Percentiles rank a stretch among this genome's conserved stretches.
Conservation (phyloP, 2,329 filamentous ascomycete genomes). For the Colletotrichum sp. region DNA sequence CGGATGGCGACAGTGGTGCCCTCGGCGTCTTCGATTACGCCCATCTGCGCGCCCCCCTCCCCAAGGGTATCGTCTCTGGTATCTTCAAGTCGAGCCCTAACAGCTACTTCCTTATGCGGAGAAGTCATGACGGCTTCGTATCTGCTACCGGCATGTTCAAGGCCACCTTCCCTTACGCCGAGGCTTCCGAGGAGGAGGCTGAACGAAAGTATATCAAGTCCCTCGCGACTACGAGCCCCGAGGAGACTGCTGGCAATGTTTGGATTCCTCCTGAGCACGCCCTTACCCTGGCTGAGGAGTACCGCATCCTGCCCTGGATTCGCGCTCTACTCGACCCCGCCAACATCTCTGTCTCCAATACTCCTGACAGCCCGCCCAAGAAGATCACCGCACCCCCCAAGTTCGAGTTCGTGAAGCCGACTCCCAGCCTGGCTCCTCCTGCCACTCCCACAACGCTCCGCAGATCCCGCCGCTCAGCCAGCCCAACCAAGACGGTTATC, state of each 20-base stretch:
- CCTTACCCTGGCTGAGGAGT: conserved; percentile 83
- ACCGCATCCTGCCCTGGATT: conserved; percentile 86
- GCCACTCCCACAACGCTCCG: conserved; percentile 49
- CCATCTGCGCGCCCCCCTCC: conserved; percentile 89
- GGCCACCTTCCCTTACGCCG: conserved; percentile 82
- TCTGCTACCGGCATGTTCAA: conserved; percentile 94
- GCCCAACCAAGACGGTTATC: conserved; percentile 55
- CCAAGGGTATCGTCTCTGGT: conserved; percentile 88
- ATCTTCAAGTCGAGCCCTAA: conserved; percentile 91
- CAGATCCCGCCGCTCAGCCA: conserved; percentile 61
- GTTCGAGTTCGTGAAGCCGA: conserved; percentile 64
- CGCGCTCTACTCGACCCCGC: conserved; percentile 89
- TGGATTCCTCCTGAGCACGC: conserved; percentile 91
- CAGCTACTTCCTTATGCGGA: conserved; percentile 96
- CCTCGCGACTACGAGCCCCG: conserved; percentile 78
- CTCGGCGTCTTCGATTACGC: conserved; percentile 94
- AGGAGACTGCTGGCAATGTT: conserved; percentile 95
- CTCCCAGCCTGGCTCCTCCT: conserved; percentile 51
- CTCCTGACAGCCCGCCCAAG: conserved; percentile 72
- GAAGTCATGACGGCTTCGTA: conserved; percentile 83
- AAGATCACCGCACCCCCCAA: conserved; percentile 82
- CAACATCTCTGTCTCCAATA: conserved; percentile 68
- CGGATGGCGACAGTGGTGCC: conserved; percentile 74
- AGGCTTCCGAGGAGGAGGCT: conserved; percentile 72
- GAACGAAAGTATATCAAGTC: conserved; percentile 88